Conservation (phyloP, 345 rosid species). For the Iberis pinnata region DNA sequence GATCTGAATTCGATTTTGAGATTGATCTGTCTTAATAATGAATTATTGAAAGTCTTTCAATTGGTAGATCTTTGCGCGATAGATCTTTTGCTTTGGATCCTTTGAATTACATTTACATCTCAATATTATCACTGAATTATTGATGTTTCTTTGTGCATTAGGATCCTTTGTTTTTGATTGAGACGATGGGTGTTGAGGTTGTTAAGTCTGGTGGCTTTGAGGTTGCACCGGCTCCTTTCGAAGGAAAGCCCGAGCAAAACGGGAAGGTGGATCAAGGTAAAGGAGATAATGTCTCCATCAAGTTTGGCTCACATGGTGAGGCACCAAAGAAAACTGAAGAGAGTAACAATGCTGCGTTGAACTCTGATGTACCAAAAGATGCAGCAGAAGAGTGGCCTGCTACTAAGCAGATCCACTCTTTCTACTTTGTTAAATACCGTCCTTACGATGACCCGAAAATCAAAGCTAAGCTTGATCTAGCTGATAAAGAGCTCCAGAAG, state of each 20-base stretch:
- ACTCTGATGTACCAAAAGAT: conserved; percentile 49
- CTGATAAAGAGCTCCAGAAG: conserved; percentile 52
- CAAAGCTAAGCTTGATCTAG: conserved; percentile 53
- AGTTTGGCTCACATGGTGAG: conserved; percentile 55
- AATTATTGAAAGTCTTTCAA: not conserved
- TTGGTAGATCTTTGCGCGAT: not conserved
- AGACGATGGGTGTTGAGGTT: conserved; percentile 74
- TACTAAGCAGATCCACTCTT: conserved; percentile 48
- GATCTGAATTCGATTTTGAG: too few relatives aligned
- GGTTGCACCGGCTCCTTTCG: conserved; percentile 51
- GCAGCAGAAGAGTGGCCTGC: conserved; percentile 84
- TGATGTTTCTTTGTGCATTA: not conserved
- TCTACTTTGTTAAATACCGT: conserved; percentile 54
- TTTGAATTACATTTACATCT: not conserved
- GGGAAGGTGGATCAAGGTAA: conserved; percentile 44
- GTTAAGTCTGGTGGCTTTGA: conserved; percentile 47
- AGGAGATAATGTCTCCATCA: conserved; percentile 35
- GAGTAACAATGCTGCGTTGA: conserved; percentile 25
- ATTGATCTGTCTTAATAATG: conserved; percentile 7
- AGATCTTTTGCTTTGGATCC: conserved; percentile 17
- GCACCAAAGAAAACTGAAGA: conserved; percentile 41
- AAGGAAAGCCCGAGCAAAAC: conserved; percentile 39
- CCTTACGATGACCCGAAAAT: conserved; percentile 52
- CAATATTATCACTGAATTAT: not conserved
- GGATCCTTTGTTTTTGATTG: conserved; percentile 26